A percentile compares a stretch with the other conserved stretches of the same genome.
phyloP scores from a whole-genome alignment of 495 filamentous ascomycete genomes.

The Penicillium desertorum region DNA sequence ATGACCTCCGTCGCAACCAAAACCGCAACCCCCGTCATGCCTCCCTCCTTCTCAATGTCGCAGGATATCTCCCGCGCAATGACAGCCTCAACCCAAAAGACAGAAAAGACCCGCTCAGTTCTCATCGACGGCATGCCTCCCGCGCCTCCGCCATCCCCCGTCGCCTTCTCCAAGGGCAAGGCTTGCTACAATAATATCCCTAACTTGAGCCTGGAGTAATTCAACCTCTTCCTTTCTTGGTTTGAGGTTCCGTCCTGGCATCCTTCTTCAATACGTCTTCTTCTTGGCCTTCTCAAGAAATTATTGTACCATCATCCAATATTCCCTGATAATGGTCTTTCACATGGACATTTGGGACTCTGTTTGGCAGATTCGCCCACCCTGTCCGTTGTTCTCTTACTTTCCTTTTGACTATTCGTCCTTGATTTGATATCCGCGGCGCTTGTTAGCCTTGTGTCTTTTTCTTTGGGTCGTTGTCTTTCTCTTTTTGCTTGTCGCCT shows the following conservation, averaged over 20 bases:
- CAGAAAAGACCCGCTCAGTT: constrained; percentile 28
- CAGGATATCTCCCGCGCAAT: constrained; percentile 46
- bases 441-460: constrained; percentile 2
- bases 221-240: neutral
- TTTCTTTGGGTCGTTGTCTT: neutral
- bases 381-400: neutral
- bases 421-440: neutral
- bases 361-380: neutral
- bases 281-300: neutral
- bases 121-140: constrained; percentile 43
- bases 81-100: constrained; percentile 28
- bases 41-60: constrained; percentile 33
- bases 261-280: neutral
- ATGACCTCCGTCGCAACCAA: constrained; percentile 29
- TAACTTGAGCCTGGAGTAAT: constrained; percentile 26
- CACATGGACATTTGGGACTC: neutral
- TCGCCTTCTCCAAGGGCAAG: constrained; percentile 35
- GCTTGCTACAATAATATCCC: constrained; percentile 19
- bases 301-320: constrained; percentile 7
- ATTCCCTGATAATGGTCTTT: neutral
- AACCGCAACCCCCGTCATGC: constrained; percentile 20
- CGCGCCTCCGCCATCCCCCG: constrained; percentile 49
- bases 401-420: neutral
- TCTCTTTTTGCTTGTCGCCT: constrained; percentile 1
- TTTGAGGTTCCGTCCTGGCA: neutral